Base-by-base conservation (phyloP, 306 rosid species). In the Sicyos baderoa region DNA sequence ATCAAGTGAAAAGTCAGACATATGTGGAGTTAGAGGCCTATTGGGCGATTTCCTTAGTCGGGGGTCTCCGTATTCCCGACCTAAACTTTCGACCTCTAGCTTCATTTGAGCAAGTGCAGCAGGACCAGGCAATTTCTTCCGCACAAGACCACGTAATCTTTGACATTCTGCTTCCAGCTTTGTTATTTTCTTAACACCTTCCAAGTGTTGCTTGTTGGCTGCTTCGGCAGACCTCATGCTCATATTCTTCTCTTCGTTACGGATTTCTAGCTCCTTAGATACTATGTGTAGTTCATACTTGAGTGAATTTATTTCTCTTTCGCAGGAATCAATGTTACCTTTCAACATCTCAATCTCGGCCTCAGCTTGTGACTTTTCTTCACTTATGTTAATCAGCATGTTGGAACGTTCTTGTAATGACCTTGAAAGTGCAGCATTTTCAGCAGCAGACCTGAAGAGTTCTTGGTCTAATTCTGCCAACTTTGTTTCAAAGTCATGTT, bases 41-140 rank as follows among this genome's bases (percentile, higher is more conserved):
- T 76, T 84, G 32, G 95, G 91, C 45, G 99, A 90, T 81, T 82
- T 86, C 84, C 82, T 82, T 27, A 82, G 57, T 70, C 97, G 80
- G 78, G 73, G 76, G 11, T 93, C 99, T 47, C 96, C 96, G 67
- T 82, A 85, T 76, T 93, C 99, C 54, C 89, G 78, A 71, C 99
- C 99, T 62, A 90, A 88, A 81, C 68, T 90, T 75, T 93, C 96
- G 78, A 93, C 99, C 82, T 93, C 99, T 61, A 88, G 80, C 84
- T 88, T 93, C 99, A 93, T 93, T 74, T 93, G 99, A 23, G 99
- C 99, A 62, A 93, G 89, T 64, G 99, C 99, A 57, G 99, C 99
- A 35, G 99, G 97, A 83, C 99, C 99, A 37, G 99, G 99, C 73
- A 94, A 75, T 79, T 94, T 94, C 80, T 94, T 94, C 77, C 96